Base-by-base conservation (phyloP, 306 rosid species). In the Prosopis cineraria region DNA sequence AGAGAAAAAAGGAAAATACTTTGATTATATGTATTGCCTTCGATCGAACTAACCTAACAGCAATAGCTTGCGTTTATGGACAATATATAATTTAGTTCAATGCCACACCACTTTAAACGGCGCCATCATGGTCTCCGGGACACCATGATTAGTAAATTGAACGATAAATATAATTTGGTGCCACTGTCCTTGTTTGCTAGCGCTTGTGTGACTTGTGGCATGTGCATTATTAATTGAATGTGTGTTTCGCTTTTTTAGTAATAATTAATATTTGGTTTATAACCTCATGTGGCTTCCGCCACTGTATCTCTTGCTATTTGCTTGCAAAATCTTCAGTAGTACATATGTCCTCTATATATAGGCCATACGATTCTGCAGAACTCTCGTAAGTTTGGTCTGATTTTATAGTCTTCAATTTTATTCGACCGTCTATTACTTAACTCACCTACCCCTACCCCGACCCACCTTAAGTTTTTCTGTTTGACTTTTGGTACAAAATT, bases 371-470 rank as follows among this genome's bases (percentile, higher is more conserved):
- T 70, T 82, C 76, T 75, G 60, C 71, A 30, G 5, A 78, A 44
- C 71, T 76, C n/a, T 36, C 44, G 13, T 66, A 4, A 25, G 3
- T 74, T 77, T 73, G 45, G 68, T 73, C 75, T 72, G 10, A 86
- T 50, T 79, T 81, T 29, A 16, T 81, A 75, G 52, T 59, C 81
- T 39, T 79, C 66, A 47, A 67, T 67, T 84, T 80, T 76, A 52
- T 37, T 47, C 56, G 65, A 82, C 9, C 11, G 84, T 90, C 93
- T 78, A 63, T 62, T 67, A 70, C 75, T 62, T 20, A 64, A 50
- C 41, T 79, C 65, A 83, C 85, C 82, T 79, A 27, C n/a, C n/a
- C n/a, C n/a, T n/a, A n/a, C 84, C 73, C 79, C 87, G 56, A 78
- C 31, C 71, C 33, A 20, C 14, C 45, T 31, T 16, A 30, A 1